These are phyloP conservation scores for Arachis stenosperma DNA, from an alignment of 306 rosid species.

Conservation along the genomic window DNA sequence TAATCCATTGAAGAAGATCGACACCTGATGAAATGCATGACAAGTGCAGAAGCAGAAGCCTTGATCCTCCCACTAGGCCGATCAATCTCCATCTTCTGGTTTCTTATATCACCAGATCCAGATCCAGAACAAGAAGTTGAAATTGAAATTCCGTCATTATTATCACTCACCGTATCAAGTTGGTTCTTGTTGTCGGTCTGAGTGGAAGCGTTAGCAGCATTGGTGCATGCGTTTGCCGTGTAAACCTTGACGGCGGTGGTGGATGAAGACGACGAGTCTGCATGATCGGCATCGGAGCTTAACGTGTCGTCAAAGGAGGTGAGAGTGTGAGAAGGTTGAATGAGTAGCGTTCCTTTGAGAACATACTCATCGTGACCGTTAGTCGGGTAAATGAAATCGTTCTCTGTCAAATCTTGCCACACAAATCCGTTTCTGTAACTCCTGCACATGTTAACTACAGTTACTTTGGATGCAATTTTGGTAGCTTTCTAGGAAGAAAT, in stretches of 20 bases:
- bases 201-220: conserved; percentile 49
- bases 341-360: conserved; percentile 58
- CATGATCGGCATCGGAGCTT: conserved; percentile 35
- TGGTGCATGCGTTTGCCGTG: conserved; percentile 42
- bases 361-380: conserved; percentile 69
- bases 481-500: too few relatives aligned
- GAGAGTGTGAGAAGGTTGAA: conserved; percentile 49
- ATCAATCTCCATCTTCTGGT: conserved; percentile 50
- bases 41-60: conserved; percentile 57
- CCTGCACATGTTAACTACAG: conserved; percentile 27
- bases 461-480: too few relatives aligned
- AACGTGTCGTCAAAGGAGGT: conserved; percentile 52
- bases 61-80: conserved; percentile 54
- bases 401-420: conserved; percentile 72
- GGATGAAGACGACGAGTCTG: not conserved
- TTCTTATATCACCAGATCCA: conserved; percentile 41
- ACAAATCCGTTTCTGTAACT: conserved; percentile 64
- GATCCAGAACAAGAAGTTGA: conserved; percentile 38
- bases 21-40: conserved; percentile 66
- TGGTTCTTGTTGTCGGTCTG: conserved; percentile 56
- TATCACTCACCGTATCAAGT: conserved; percentile 32
- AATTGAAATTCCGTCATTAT: conserved; percentile 13
- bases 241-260: conserved; percentile 40
- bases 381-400: conserved; percentile 63
- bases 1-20: conserved; percentile 32